A percentile compares a stretch with the other conserved stretches of the same genome.
Conservation (phyloP, 2,329 filamentous ascomycete genomes). For the Xylariaceae sp. region DNA sequence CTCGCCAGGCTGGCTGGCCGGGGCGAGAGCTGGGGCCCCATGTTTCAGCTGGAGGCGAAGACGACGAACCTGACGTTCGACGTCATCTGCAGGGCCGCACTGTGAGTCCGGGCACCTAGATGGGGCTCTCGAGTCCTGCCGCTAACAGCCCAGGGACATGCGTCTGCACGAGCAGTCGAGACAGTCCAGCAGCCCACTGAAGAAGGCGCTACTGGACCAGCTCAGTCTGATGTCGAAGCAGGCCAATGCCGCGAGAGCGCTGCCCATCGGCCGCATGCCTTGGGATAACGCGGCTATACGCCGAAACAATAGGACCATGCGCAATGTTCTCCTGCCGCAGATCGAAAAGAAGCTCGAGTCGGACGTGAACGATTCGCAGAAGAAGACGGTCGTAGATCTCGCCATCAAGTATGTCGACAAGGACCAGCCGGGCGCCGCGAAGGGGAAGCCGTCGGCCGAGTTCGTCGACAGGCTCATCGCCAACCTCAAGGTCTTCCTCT, state of each 20-base stretch:
- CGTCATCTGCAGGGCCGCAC: constrained; percentile 28
- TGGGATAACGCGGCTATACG: constrained; percentile 15
- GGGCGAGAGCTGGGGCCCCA: constrained; percentile 20
- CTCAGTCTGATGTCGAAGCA: constrained; percentile 12
- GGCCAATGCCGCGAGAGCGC: constrained; percentile 9
- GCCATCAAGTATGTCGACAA: constrained; percentile 18
- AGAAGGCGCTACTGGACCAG: constrained; percentile 15
- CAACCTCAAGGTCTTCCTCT: constrained; percentile 30
- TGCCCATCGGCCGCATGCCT: constrained; percentile 13
- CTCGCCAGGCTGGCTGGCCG: constrained; percentile 20
- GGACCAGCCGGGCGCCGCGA: constrained; percentile 12
- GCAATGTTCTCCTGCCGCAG: constrained; percentile 16
- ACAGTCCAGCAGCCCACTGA: constrained; percentile 14
- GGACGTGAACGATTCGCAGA: constrained; percentile 9
- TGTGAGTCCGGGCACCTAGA: constrained; percentile 18
- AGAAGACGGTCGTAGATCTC: constrained; percentile 14
- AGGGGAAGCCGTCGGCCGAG: constrained; percentile 12
- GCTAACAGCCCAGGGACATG: constrained; percentile 14
- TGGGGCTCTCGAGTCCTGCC: not conserved
- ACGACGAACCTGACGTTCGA: constrained; percentile 33
- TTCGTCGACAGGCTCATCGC: constrained; percentile 24
- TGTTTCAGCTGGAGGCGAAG: constrained; percentile 27
- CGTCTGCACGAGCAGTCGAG: constrained; percentile 18
- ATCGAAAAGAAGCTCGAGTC: constrained; percentile 16
- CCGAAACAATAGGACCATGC: constrained; percentile 18